Evolutionary conservation across 257 asterid genomes (phyloP), one percentile per base, ranked within the genome.

Genomic region (Avicennia marina): DNA sequence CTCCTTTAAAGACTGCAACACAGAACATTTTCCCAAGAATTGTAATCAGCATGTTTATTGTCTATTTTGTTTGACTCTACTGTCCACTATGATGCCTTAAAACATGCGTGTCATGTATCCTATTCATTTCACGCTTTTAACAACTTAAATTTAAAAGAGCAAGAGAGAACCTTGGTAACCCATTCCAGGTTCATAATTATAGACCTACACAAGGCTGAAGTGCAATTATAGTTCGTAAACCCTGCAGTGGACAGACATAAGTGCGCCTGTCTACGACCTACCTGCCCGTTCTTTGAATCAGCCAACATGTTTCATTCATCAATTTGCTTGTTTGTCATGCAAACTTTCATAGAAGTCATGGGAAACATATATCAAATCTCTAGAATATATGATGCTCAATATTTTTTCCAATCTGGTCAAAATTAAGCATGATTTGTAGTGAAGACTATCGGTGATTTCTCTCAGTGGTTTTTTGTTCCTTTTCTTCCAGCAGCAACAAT

Each of bases 401-500:
- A 7, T 38, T 2, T 17, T 31, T 16, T 21, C 34, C 27, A 15
- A 45, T 52, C 29, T n/a, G 16, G 24, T 42, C 9, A 7, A 24
- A 39, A 10, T 54, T 2, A 39, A 48, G 16, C 15, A 60, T 25
- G 10, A 1, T 9, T 15, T 18, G 1, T 20, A 15, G n/a, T 43
- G 26, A 48, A 47, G 24, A 24, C 12, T 51, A 13, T 26, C 29
- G 27, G 55, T 21, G 16, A 16, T 33, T n/a, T 29, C 13, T 29
- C 11, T 67, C n/a, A n/a, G n/a, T n/a, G n/a, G n/a, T 36, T 26
- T 4, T 26, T 13, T 54, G 24, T 41, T 36, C 3, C 27, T 43
- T 25, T 53, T 22, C 24, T 54, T 68, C 13, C 63, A 57, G 49
- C 19, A 50, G 48, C 42, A 66, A 8, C 43, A 20, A 48, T n/a